These are phyloP conservation scores for Dionaea muscipula DNA, from an alignment of 179 eudicot genomes.

Conservation along the genomic window DNA sequence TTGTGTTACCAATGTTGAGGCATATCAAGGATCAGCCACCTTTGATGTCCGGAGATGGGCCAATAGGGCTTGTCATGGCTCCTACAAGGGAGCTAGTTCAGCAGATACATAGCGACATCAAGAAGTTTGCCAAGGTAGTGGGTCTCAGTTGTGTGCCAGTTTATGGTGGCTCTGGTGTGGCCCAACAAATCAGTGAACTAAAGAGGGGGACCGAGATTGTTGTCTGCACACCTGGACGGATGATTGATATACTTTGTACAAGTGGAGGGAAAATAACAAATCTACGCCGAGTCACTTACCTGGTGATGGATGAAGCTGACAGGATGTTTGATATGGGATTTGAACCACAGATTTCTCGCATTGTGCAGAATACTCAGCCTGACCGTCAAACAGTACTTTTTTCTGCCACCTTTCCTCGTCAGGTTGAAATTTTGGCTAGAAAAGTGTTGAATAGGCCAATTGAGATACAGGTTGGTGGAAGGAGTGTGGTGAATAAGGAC, in stretches of 20 bases:
- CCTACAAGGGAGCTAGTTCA: conserved; percentile 92
- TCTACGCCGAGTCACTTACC: conserved; percentile 74
- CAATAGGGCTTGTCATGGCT: conserved; percentile 86
- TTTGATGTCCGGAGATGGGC: conserved; percentile 80
- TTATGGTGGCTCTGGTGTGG: conserved; percentile 88
- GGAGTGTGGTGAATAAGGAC: conserved; percentile 94
- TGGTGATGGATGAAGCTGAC: conserved; percentile 97
- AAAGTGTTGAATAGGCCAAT: conserved; percentile 71
- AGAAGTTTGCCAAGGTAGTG: conserved; percentile 64
- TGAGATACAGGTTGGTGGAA: conserved; percentile 84
- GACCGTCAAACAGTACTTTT: conserved; percentile 90
- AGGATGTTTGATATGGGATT: conserved; percentile 97
- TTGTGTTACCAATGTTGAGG: conserved; percentile 85
- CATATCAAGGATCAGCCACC: conserved; percentile 92
- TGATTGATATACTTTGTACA: conserved; percentile 88
- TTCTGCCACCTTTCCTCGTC: conserved; percentile 93
- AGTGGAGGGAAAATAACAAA: conserved; percentile 86
- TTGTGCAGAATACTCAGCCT: conserved; percentile 82
- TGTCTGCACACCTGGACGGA: conserved; percentile 93
- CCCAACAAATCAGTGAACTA: conserved; percentile 82
- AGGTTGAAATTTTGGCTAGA: conserved; percentile 76
- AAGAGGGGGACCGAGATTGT: conserved; percentile 88
- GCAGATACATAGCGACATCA: conserved; percentile 77
- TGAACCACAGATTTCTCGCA: conserved; percentile 90
- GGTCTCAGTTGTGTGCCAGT: conserved; percentile 81